A percentile compares a stretch with the other conserved stretches of the same genome.
Evolutionary conservation across 805 yeast genomes (phyloP).

Genomic region (Ogataea kodamae): DNA sequence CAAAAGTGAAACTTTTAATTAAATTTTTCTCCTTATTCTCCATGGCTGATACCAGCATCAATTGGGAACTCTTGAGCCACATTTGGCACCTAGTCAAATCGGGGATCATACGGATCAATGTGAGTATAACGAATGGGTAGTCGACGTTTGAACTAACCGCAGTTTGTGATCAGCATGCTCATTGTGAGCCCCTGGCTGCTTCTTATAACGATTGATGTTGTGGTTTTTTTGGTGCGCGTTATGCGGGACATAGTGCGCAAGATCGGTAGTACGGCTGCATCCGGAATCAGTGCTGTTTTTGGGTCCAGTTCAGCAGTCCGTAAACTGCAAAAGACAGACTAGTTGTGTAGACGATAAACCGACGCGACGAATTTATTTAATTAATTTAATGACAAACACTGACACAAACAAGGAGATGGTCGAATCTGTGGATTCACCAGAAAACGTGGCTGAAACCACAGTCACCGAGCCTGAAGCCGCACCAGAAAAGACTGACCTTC

Average conservation of each 20-base stretch:
- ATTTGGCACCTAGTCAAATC: conserved; percentile 15
- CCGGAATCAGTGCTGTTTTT: too few relatives aligned
- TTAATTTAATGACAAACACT: too few relatives aligned
- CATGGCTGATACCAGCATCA: conserved; percentile 6
- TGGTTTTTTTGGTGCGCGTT: conserved; percentile 26
- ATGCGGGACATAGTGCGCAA: too few relatives aligned
- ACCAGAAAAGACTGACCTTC: too few relatives aligned
- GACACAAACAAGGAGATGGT: too few relatives aligned
- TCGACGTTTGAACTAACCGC: neutral
- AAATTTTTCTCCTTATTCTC: conserved; percentile 1
- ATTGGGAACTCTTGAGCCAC: conserved; percentile 5
- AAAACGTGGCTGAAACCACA: too few relatives aligned
- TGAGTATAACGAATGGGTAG: conserved; percentile 5
- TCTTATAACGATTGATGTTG: conserved; percentile 21
- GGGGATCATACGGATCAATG: conserved; percentile 22
- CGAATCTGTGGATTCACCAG: too few relatives aligned
- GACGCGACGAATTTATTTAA: conserved; percentile 8
- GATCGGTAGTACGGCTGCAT: too few relatives aligned
- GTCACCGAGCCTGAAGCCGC: conserved; percentile 1
- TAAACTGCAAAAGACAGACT: too few relatives aligned
- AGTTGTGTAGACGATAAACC: conserved; percentile 1
- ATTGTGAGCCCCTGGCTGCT: conserved; percentile 27
- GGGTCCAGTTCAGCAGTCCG: too few relatives aligned
- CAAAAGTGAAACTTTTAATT: conserved; percentile 1
- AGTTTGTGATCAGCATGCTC: conserved; percentile 21